Conservation (phyloP, 192 early-diverging fungal genomes). For the Ambispora gerdemannii region DNA sequence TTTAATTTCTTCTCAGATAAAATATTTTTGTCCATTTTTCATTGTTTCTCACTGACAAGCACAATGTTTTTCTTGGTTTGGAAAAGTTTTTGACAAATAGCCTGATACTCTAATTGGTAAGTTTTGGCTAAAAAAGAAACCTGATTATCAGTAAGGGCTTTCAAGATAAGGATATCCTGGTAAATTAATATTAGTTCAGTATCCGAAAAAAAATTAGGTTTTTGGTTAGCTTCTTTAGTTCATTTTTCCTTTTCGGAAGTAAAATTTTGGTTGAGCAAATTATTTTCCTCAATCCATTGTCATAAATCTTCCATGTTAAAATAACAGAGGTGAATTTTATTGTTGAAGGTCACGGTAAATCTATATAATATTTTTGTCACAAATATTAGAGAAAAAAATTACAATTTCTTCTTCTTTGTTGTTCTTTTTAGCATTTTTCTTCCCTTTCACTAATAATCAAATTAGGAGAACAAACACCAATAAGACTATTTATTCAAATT, state of each 20-base stretch:
- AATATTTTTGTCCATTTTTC: not conserved
- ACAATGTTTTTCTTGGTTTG: not conserved
- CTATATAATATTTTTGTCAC: no score
- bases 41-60: not conserved
- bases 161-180: not conserved
- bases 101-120: not conserved
- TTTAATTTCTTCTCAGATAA: not conserved
- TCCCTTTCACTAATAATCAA: no score
- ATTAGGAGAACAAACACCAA: no score
- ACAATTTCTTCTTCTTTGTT: no score
- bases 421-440: no score
- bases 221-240: not conserved
- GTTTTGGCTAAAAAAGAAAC: not conserved
- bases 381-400: no score
- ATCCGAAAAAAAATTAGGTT: conserved; percentile 2
- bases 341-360: not conserved
- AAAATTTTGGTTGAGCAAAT: not conserved
- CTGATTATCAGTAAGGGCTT: not conserved
- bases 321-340: not conserved
- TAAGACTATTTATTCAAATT: no score
- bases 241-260: not conserved
- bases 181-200: not conserved
- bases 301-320: not conserved
- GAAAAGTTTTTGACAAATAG: not conserved
- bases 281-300: not conserved